Conservation (phyloP, 2,329 filamentous ascomycete species). For the Cladorrhinum sp. region DNA sequence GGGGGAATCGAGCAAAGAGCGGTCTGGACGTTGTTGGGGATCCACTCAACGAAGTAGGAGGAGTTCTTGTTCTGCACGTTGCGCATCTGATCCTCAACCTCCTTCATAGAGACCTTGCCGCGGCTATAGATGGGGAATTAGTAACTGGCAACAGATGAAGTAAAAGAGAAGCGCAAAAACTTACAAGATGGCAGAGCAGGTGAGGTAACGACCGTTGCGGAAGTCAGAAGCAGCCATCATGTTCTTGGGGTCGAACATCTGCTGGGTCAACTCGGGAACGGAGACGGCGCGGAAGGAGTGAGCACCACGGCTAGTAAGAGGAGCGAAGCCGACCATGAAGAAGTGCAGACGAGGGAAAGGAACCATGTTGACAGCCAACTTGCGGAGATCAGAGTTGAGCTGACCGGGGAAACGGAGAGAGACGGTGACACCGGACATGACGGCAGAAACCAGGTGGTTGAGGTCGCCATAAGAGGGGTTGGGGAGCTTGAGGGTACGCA, state of each 20-base stretch:
- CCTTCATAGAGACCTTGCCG: conserved; percentile 99
- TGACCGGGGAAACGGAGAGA: conserved; percentile 99
- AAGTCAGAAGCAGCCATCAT: conserved; percentile 99
- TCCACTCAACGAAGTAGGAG: conserved; percentile 99
- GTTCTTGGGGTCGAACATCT: conserved; percentile 99
- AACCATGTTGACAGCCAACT: conserved; percentile 99
- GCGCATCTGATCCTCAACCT: conserved; percentile 99
- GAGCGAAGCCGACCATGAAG: conserved; percentile 99
- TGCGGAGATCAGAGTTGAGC: conserved; percentile 99
- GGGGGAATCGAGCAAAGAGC: conserved; percentile 98
- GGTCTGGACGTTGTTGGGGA: conserved; percentile 99
- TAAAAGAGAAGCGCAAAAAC: conserved; percentile 32
- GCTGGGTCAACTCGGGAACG: conserved; percentile 97
- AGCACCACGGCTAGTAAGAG: conserved; percentile 81
- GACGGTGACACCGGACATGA: conserved; percentile 99
- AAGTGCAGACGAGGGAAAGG: conserved; percentile 99
- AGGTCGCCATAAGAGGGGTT: conserved; percentile 98
- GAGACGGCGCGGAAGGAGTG: conserved; percentile 96
- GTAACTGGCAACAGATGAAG: conserved; percentile 13
- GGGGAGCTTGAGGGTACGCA: conserved; percentile 97
- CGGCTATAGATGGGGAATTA: conserved; percentile 56
- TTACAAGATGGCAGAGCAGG: conserved; percentile 97
- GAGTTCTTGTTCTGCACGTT: conserved; percentile 99
- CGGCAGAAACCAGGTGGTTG: conserved; percentile 98
- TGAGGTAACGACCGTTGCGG: conserved; percentile 99